Evolutionary conservation across 495 filamentous ascomycete genomes (phyloP), one percentile per base, ranked within the genome.

Genomic region (Penicillium alfredii): DNA sequence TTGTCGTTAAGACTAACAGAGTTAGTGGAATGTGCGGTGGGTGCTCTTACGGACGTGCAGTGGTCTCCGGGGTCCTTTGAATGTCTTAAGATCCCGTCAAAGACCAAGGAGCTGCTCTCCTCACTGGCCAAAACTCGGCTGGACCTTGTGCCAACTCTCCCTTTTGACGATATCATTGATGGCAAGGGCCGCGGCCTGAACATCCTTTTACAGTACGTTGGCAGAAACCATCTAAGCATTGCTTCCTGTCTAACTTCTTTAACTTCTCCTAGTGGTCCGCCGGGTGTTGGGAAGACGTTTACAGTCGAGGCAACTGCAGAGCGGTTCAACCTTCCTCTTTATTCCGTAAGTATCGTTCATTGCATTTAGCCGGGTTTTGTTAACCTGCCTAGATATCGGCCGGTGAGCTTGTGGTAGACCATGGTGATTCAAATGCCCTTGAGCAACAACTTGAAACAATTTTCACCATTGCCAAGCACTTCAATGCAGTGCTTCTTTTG

Each of bases 221-320:
- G 13, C 8, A 27, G 33, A 38, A 12, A 24, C 3, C 8, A 24
- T 20, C 3, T 19, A n/a, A n/a, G n/a, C n/a, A 9, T 33, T 32
- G 37, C 20, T 23, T 30, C 34, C 17, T 16, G 40, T 4, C 38
- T 47, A 17, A 50, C 30, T n/a, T n/a, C n/a, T n/a, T n/a, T n/a
- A n/a, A n/a, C n/a, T 4, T 19, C 16, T 43, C 29, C 27, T 48
- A 57, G 51, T 55, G 43, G 58, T 15, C 49, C 40, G 10, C 56
- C 56, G 12, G 49, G 59, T 8, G 55, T 63, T 26, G 49, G 58
- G 12, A 63, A 63, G 51, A 61, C 53, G 11, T 54, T 57, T 35
- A 61, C 55, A 4, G 55, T 55, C 33, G 45, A 64, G 40, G 51
- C 44, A 51, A 40, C 56, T 31, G 53, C 45, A 18, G 54, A 62